Evolutionary conservation across 2,329 filamentous ascomycete species (phyloP), one percentile per base, ranked within the genome.

Genomic region (Colletotrichum horii): DNA sequence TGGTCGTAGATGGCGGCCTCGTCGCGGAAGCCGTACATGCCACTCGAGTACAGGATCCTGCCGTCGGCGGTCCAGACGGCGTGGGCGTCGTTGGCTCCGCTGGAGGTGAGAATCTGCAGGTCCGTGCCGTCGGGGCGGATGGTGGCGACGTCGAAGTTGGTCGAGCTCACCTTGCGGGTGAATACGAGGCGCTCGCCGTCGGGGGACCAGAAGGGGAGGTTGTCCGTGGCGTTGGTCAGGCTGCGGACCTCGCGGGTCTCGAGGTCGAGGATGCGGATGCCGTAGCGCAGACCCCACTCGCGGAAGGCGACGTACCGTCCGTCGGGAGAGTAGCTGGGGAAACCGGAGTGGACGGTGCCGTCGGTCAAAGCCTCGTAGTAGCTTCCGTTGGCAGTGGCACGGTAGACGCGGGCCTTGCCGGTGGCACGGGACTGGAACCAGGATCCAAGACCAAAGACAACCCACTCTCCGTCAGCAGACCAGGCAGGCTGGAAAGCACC

Each of bases 1-100:
- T 75, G 61, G 22, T 71, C 68, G 26, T 71, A 71, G 52, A 66
- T 62, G 60, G 72, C 67, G 8, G 72, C 72, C 61, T 75, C 72
- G 38, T 71, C 67, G 12, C 68, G 30, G 36, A 61, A 75, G 28
- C 72, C 67, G 61, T 75, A 66, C 72, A 71, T 75, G 28, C 72
- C 72, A 48, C 71, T 70, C 7, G 58, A 74, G 32, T 73, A 73
- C 56, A 64, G 8, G 30, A 73, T 73, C 16, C n/a, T 66, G 1
- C 71, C 66, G 24, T 73, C 71, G 24, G 60, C 56, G 26, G 66
- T 69, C 66, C 66, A 73, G 38, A 73, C 66, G 24, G 71, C 71
- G 66, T 73, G 71, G 15, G 71, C 71, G 38, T 73, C 56, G 14
- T 70, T 70, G 38, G 71, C 71, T 1, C 71, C 71, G 38, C 56